phyloP scores from a whole-genome alignment of 192 early-diverging fungal genomes.

The Coemansia sp. region DNA sequence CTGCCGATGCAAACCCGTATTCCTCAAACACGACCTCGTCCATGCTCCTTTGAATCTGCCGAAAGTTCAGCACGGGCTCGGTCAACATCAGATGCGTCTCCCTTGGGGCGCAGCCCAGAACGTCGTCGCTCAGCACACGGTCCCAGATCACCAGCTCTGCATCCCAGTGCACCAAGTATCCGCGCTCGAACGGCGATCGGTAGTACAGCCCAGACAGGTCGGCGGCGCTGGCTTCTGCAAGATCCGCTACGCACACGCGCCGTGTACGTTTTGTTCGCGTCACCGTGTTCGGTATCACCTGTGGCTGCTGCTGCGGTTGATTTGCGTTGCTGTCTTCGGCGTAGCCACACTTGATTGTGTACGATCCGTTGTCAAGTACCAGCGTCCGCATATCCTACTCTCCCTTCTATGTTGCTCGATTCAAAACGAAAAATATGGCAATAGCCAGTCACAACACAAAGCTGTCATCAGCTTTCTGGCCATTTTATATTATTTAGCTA shows the following conservation, averaged over 20 bases:
- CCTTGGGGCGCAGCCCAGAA: conserved; percentile 63
- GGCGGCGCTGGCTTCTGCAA: conserved; percentile 51
- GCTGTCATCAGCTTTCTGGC: too few relatives aligned
- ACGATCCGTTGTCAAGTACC: conserved; percentile 73
- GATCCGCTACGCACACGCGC: conserved; percentile 70
- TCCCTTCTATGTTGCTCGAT: neutral
- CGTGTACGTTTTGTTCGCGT: conserved; percentile 58
- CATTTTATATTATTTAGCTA: too few relatives aligned
- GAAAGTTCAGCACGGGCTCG: conserved; percentile 81
- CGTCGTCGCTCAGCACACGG: conserved; percentile 64
- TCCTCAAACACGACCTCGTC: conserved; percentile 89
- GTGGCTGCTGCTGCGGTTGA: neutral
- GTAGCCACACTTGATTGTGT: conserved; percentile 64
- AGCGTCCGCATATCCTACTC: conserved; percentile 40
- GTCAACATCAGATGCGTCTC: conserved; percentile 66
- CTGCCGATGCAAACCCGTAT: conserved; percentile 63
- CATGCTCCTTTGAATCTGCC: conserved; percentile 64
- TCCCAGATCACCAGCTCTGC: conserved; percentile 79
- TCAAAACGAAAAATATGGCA: neutral
- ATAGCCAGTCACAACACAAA: too few relatives aligned
- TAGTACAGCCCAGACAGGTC: conserved; percentile 75
- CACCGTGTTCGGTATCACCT: conserved; percentile 28
- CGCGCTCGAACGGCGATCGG: conserved; percentile 80
- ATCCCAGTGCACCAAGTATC: conserved; percentile 77
- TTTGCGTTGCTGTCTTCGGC: conserved; percentile 3